Conservation (phyloP, 495 filamentous ascomycete species). For the Talaromyces thailandensis region DNA sequence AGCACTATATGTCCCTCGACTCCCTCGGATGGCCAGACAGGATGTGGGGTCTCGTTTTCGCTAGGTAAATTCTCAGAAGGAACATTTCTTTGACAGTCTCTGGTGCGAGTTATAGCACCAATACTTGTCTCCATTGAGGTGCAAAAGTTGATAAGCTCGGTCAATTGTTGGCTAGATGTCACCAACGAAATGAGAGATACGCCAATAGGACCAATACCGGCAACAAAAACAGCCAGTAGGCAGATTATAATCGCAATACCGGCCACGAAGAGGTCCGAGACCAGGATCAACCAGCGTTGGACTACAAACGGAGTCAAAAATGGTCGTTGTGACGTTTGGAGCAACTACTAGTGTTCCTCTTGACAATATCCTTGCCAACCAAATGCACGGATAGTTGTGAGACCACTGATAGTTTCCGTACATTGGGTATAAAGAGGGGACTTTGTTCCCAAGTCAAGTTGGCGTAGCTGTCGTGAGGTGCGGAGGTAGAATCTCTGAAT, state of each 20-base stretch:
- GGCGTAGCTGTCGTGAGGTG: conserved; percentile 50
- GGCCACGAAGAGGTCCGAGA: conserved; percentile 50
- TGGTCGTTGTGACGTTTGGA: conserved; percentile 47
- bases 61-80: background rate
- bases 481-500: conserved; percentile 54
- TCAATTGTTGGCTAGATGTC: conserved; percentile 39
- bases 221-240: conserved; percentile 35
- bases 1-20: conserved; percentile 9
- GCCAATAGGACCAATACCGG: conserved; percentile 28
- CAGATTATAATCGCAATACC: conserved; percentile 44
- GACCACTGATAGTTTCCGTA: conserved; percentile 51
- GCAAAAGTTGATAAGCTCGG: conserved; percentile 17
- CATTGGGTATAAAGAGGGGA: conserved; percentile 65
- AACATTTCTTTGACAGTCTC: conserved; percentile 4
- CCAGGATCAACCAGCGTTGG: conserved; percentile 63
- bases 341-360: conserved; percentile 43
- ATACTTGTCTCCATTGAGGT: conserved; percentile 14
- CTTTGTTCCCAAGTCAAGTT: conserved; percentile 47
- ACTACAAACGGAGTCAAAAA: conserved; percentile 52
- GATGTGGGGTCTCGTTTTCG: conserved; percentile 7
- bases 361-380: conserved; percentile 51
- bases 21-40: background rate
- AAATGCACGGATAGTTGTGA: conserved; percentile 63
- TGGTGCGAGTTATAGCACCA: conserved; percentile 12
- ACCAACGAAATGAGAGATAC: conserved; percentile 53